phyloP scores from a whole-genome alignment of 179 eudicot species.

The Vitellaria paradoxa region DNA sequence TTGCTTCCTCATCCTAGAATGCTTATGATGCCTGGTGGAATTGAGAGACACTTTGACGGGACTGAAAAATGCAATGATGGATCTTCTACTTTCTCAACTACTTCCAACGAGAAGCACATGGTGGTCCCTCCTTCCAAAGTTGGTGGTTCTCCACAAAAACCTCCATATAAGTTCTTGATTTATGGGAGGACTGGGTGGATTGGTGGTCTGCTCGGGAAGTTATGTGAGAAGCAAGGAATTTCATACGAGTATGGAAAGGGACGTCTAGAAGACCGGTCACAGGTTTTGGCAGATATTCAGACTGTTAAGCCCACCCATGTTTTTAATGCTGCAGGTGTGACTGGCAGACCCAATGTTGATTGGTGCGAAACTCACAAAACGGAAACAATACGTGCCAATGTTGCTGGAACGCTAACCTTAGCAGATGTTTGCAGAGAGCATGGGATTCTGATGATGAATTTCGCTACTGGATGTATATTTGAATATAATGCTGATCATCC shows the following conservation, averaged over 20 bases:
- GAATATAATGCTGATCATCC: conserved; percentile 80
- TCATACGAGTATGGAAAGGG: conserved; percentile 86
- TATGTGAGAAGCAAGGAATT: conserved; percentile 84
- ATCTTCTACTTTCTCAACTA: conserved; percentile 19
- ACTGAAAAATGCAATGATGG: conserved; percentile 20
- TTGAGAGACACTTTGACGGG: conserved; percentile 25
- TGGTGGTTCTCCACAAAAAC: conserved; percentile 34
- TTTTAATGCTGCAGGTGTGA: conserved; percentile 91
- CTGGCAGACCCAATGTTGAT: conserved; percentile 92
- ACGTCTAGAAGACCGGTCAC: conserved; percentile 65
- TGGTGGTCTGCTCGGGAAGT: conserved; percentile 79
- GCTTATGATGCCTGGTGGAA: conserved; percentile 30
- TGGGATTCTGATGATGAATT: conserved; percentile 79
- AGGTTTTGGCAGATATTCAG: conserved; percentile 64
- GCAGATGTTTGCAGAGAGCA: conserved; percentile 82
- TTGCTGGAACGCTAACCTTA: conserved; percentile 75
- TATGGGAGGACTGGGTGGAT: conserved; percentile 93
- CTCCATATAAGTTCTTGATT: conserved; percentile 66
- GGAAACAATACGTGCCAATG: conserved; percentile 86
- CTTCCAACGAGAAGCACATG: conserved; percentile 31
- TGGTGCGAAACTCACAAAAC: conserved; percentile 92
- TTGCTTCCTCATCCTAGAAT: conserved; percentile 29
- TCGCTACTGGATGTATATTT: conserved; percentile 90
- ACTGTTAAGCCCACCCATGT: conserved; percentile 83
- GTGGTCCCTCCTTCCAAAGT: conserved; percentile 42